phyloP scores from a whole-genome alignment of 23 red algal genomes.

The Gracilaria domingensis region DNA sequence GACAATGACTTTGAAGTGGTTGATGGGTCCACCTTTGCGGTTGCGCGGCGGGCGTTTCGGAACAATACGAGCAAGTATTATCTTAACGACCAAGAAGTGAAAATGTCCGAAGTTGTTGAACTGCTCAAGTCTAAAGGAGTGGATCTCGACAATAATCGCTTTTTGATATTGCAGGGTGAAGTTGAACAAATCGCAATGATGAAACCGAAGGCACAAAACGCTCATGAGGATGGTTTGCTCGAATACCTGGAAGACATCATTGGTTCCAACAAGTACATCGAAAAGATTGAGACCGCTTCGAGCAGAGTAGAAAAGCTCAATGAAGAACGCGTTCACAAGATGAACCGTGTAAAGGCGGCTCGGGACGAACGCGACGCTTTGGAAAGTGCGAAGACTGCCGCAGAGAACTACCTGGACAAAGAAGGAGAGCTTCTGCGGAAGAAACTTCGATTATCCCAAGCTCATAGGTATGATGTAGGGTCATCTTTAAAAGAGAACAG shows the following conservation, averaged over 20 bases:
- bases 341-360: constrained; percentile 90
- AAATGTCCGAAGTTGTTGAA: constrained; percentile 71
- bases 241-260: constrained; percentile 99
- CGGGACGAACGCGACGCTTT: constrained; percentile 86
- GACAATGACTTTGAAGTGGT: constrained; percentile 74
- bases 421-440: constrained; percentile 80
- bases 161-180: constrained; percentile 99
- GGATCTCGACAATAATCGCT: constrained; percentile 97
- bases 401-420: constrained; percentile 86
- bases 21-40: constrained; percentile 63
- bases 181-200: constrained; percentile 98
- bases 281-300: constrained; percentile 53
- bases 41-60: constrained; percentile 77
- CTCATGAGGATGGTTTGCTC: constrained; percentile 90
- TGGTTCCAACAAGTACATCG: constrained; percentile 76
- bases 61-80: constrained; percentile 91
- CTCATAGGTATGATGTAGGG: constrained; percentile 8
- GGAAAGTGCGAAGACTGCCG: constrained; percentile 84
- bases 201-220: constrained; percentile 82
- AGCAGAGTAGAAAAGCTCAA: constrained; percentile 64
- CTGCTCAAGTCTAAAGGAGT: constrained; percentile 89
- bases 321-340: constrained; percentile 82
- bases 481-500: constrained; percentile 26
- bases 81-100: constrained; percentile 73
- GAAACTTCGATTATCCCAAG: constrained; percentile 41